Conservation (phyloP, 2,329 filamentous ascomycete species). For the Dactylellina parvicollis region DNA sequence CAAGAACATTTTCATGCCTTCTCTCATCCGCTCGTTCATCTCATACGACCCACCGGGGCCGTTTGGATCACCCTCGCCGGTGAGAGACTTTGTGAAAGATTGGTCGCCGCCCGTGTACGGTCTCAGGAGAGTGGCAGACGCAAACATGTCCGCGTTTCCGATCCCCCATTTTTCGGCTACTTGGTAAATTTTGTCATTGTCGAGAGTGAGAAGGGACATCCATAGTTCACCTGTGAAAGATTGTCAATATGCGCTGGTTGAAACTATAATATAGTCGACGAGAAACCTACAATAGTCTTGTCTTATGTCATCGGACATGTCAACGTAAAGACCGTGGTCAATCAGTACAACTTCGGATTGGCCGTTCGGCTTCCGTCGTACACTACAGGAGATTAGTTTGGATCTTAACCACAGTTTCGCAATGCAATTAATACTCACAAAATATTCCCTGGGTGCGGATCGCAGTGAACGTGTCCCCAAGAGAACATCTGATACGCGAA, state of each 20-base stretch:
- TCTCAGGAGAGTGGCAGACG: conserved; percentile 85
- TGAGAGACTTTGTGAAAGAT: conserved; percentile 51
- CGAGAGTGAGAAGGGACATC: conserved; percentile 92
- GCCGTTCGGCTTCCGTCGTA: conserved; percentile 77
- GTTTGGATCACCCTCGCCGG: conserved; percentile 66
- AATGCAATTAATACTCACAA: conserved; percentile 65
- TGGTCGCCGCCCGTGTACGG: conserved; percentile 86
- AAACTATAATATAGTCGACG: neutral
- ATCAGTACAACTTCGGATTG: conserved; percentile 90
- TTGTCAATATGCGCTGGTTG: neutral
- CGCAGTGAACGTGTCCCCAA: conserved; percentile 94
- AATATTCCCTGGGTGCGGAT: conserved; percentile 91
- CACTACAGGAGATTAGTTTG: conserved; percentile 59
- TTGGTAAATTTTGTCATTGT: conserved; percentile 79
- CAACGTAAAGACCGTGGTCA: conserved; percentile 95
- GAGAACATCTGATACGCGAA: conserved; percentile 99
- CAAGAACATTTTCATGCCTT: conserved; percentile 80
- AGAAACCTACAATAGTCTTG: conserved; percentile 74
- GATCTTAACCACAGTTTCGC: neutral
- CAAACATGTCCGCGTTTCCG: conserved; percentile 87
- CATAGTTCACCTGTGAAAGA: conserved; percentile 70
- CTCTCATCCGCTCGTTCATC: conserved; percentile 78
- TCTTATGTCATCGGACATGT: conserved; percentile 83
- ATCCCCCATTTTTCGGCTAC: conserved; percentile 87
- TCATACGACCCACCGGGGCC: conserved; percentile 72